Evolutionary conservation across 495 filamentous ascomycete species (phyloP).

Genomic region (Lasiosphaeriaceae sp.): DNA sequence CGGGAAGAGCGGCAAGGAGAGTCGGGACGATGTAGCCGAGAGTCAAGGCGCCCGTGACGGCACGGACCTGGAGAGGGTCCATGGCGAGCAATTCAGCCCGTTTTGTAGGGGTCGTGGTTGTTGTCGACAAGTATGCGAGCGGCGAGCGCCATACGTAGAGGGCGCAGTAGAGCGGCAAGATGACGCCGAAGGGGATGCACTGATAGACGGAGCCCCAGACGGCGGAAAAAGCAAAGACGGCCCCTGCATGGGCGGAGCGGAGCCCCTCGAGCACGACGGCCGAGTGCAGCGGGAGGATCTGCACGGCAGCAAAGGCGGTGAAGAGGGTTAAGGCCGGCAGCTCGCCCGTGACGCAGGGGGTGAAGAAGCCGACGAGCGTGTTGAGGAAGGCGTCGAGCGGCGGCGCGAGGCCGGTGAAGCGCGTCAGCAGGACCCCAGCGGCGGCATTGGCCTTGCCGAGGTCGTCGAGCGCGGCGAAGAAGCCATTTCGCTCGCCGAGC

Average conservation of each 20-base stretch:
- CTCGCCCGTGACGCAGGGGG: neutral
- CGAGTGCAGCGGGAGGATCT: neutral
- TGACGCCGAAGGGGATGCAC: neutral
- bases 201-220: constrained; percentile 1
- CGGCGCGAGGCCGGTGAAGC: neutral
- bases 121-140: neutral
- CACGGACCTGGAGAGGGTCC: neutral
- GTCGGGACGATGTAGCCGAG: neutral
- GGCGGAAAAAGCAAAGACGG: neutral
- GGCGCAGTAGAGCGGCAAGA: neutral
- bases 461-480: neutral
- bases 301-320: neutral
- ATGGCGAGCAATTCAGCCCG: neutral
- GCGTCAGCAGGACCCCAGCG: neutral
- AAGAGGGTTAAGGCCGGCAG: neutral
- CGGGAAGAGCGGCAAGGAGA: neutral
- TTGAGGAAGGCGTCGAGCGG: neutral
- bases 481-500: neutral
- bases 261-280: constrained; percentile 2
- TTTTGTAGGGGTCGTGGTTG: neutral
- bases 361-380: neutral
- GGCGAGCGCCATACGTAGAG: neutral
- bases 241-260: neutral
- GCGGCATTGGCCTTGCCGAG: neutral
- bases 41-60: neutral